Percentiles rank a stretch among this genome's conserved stretches.
phyloP scores from a whole-genome alignment of 768 basidiomycete genomes.

The Lactarius sanguifluus region DNA sequence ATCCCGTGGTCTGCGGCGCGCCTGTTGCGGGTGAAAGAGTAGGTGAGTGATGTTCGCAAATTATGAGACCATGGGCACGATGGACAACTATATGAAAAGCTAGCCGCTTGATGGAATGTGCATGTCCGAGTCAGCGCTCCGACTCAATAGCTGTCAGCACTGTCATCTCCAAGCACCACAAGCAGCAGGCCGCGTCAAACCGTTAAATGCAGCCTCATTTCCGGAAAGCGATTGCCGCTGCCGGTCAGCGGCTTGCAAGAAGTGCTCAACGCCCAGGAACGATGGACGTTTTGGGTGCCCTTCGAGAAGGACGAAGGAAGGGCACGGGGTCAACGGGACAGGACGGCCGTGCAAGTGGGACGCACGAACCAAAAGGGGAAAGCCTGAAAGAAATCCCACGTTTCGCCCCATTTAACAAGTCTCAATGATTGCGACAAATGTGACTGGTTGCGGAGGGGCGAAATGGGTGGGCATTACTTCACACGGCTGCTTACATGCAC shows the following conservation, averaged over 20 bases:
- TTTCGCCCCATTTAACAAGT: background rate
- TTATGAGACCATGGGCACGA: background rate
- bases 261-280: slow-evolving; percentile 12
- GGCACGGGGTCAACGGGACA: slow-evolving; percentile 14
- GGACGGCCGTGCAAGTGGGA: slow-evolving; percentile 10
- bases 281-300: background rate
- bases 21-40: background rate
- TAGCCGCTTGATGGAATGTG: background rate
- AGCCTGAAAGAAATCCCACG: slow-evolving; percentile 16
- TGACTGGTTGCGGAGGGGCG: slow-evolving; percentile 7
- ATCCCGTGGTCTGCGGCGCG: slow-evolving; percentile 2
- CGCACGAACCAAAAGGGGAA: slow-evolving; percentile 18
- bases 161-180: background rate
- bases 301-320: slow-evolving; percentile 1
- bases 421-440: slow-evolving; percentile 7
- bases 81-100: background rate
- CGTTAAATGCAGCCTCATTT: background rate
- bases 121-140: background rate
- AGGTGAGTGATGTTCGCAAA: background rate
- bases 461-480: slow-evolving; percentile 15
- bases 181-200: background rate
- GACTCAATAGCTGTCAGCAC: background rate
- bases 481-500: slow-evolving; percentile 16
- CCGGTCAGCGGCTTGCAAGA: slow-evolving; percentile 1
- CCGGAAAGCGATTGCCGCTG: background rate